These are phyloP conservation scores for Blastobotrys peoriensis DNA, from an alignment of 805 yeast genomes.

Conservation along the genomic window DNA sequence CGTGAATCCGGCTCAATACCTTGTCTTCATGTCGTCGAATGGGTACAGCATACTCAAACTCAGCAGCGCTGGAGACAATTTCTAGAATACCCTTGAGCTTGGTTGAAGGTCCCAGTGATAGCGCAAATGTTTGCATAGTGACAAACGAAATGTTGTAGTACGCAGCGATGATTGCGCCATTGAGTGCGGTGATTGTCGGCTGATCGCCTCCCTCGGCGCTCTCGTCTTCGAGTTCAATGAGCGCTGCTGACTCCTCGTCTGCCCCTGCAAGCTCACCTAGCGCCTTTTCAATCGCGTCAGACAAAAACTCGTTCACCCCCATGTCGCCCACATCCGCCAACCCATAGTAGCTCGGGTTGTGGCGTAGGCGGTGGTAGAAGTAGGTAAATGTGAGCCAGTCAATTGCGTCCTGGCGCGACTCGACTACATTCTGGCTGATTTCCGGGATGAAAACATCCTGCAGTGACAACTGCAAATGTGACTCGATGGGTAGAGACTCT, in stretches of 20 bases:
- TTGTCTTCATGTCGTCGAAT: conserved; percentile 56
- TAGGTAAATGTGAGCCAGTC: conserved; percentile 86
- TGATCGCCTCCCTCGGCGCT: conserved; percentile 32
- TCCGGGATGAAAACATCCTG: conserved; percentile 70
- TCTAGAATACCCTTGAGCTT: conserved; percentile 59
- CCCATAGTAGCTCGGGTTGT: conserved; percentile 89
- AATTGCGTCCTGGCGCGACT: conserved; percentile 73
- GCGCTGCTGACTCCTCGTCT: conserved; percentile 37
- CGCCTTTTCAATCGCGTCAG: conserved; percentile 73
- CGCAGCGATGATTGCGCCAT: conserved; percentile 69
- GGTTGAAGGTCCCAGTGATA: conserved; percentile 47
- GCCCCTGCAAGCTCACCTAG: conserved; percentile 49
- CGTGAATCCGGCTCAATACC: conserved; percentile 45
- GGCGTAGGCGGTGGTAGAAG: conserved; percentile 71
- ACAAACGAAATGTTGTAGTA: conserved; percentile 60
- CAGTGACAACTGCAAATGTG: conserved; percentile 51
- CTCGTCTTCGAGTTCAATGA: conserved; percentile 52
- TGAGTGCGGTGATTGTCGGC: conserved; percentile 47
- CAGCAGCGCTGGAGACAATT: conserved; percentile 59
- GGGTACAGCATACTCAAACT: conserved; percentile 57
- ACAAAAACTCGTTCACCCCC: conserved; percentile 74
- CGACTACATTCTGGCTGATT: conserved; percentile 58
- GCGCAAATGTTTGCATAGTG: conserved; percentile 58
- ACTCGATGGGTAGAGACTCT: conserved; percentile 80
- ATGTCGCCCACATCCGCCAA: conserved; percentile 53